Percentiles rank a stretch among this genome's conserved stretches.
Evolutionary conservation across 345 rosid species (phyloP).

Genomic region (Boechera retrofracta): DNA sequence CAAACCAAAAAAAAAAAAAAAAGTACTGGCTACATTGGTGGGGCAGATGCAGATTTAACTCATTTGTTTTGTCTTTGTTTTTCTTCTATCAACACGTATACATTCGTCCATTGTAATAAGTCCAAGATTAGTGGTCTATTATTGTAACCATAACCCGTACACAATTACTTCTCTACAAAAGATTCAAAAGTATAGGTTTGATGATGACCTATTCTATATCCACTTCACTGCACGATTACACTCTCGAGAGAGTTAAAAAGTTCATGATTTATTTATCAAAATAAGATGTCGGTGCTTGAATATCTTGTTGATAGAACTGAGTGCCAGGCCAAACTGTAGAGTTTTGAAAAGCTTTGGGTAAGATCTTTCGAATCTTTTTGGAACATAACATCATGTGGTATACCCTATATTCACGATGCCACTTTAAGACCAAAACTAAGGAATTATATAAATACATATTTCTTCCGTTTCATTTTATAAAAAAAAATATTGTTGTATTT

Average conservation of each 20-base stretch:
- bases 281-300: background rate
- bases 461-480: too few relatives aligned
- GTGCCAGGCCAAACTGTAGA: background rate
- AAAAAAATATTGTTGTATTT: too few relatives aligned
- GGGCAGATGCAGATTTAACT: conserved; percentile 15
- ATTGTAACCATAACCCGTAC: background rate
- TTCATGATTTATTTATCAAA: background rate
- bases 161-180: background rate
- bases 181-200: too few relatives aligned
- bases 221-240: background rate
- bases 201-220: background rate
- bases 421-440: background rate
- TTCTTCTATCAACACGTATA: too few relatives aligned
- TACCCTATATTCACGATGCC: background rate
- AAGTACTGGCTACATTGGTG: conserved; percentile 3
- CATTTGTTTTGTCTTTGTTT: conserved; percentile 8
- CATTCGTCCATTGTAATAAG: background rate
- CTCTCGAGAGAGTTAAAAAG: background rate
- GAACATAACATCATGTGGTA: background rate
- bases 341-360: background rate
- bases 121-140: background rate
- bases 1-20: background rate
- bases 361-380: background rate
- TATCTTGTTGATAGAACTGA: background rate
- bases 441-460: background rate